A percentile compares a stretch with the other conserved stretches of the same genome.
phyloP scores from a whole-genome alignment of 164 flowering plant genomes.

The Cinnamomum chago region DNA sequence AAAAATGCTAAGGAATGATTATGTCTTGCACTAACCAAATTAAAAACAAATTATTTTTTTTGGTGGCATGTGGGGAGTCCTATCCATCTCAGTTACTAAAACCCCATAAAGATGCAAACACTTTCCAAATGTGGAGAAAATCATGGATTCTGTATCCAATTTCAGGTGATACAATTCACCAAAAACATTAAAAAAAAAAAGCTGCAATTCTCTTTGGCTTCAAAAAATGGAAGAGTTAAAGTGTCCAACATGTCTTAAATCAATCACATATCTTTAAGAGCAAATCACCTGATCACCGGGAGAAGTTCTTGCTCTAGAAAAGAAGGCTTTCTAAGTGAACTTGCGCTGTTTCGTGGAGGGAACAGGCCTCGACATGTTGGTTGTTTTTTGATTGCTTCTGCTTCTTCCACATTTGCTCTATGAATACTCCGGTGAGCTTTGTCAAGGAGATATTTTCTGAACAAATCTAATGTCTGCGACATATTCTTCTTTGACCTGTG shows the following conservation, averaged over 20 bases:
- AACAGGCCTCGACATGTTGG: neutral
- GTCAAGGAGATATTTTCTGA: conserved; percentile 10
- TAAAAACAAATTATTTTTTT: no score
- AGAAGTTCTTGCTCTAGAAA: conserved; percentile 12
- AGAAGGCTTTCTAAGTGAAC: neutral
- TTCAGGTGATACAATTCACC: no score
- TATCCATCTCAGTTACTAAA: no score
- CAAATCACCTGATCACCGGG: conserved; percentile 1
- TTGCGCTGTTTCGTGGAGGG: neutral
- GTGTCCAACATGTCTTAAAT: neutral
- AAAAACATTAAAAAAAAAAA: no score
- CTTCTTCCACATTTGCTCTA: conserved; percentile 7
- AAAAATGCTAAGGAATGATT: no score
- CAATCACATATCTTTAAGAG: neutral
- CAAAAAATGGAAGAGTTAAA: no score
- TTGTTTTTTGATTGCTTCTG: neutral
- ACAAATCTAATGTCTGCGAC: conserved; percentile 12
- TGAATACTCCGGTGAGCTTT: neutral
- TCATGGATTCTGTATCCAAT: no score
- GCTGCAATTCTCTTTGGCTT: no score
- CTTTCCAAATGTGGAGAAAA: no score
- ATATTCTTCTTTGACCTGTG: conserved; percentile 3
- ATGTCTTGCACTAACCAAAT: no score
- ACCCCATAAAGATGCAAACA: no score
- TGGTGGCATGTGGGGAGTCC: no score